A percentile compares a stretch with the other conserved stretches of the same genome.
Conservation (phyloP, 2,329 filamentous ascomycete genomes). For the Metarhizium guizhouense region DNA sequence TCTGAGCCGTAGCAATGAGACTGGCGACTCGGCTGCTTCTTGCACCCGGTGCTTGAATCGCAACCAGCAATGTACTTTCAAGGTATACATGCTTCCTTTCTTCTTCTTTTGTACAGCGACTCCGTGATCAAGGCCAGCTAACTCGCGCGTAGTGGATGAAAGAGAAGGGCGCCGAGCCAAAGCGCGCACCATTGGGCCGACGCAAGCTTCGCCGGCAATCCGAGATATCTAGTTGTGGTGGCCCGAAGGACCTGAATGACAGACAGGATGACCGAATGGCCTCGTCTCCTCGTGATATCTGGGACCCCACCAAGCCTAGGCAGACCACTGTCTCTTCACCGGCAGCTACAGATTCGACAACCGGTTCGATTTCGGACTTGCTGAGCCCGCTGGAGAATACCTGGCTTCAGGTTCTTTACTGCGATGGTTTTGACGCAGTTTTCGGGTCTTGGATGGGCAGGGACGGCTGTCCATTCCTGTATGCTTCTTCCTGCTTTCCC, state of each 20-base stretch:
- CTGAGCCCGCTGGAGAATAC: conserved; percentile 7
- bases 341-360: conserved; percentile 3
- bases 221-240: background rate
- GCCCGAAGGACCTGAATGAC: background rate
- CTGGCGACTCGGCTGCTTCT: conserved; percentile 54
- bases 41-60: conserved; percentile 49
- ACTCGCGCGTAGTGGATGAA: conserved; percentile 3
- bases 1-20: conserved; percentile 28
- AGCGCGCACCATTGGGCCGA: background rate
- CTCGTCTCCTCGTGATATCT: background rate
- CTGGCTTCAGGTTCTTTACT: conserved; percentile 23
- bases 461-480: conserved; percentile 33
- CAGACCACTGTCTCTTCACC: conserved; percentile 1
- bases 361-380: background rate
- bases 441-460: conserved; percentile 34
- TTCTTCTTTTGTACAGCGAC: background rate
- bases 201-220: conserved; percentile 1
- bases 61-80: conserved; percentile 19
- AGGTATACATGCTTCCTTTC: conserved; percentile 9
- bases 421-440: conserved; percentile 26
- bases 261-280: background rate
- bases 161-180: background rate
- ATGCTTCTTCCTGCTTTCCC: conserved; percentile 7
- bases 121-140: background rate
- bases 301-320: background rate